Evolutionary conservation across 2,329 filamentous ascomycete species (phyloP), one percentile per base, ranked within the genome.

Genomic region (Laburnicola sp.): DNA sequence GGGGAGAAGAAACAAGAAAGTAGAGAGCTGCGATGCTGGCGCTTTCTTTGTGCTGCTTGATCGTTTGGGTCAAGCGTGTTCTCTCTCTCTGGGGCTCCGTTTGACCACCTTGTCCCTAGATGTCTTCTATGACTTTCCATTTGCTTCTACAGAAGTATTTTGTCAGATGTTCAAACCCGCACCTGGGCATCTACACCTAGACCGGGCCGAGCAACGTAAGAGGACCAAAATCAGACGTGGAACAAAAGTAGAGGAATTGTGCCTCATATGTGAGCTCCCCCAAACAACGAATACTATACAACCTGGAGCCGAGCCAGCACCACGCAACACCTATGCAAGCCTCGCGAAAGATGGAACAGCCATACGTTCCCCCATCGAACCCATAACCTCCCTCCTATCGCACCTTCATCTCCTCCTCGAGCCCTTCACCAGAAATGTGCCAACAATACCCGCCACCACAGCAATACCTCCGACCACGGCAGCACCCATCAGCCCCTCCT

Each of bases 401-500:
- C 21, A 44, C 23, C 64, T 70, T 44, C 51, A 80, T 57, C 76
- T 86, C 75, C 84, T 84, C 58, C 86, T 82, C 54, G 87, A 75
- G 56, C 91, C 89, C 74, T 85, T 87, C 70, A 97, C 82, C 57
- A 99, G 73, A 66, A 97, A 84, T 10, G 91, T 91, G 30, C 93
- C 94, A 11, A 97, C 86, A 11, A 97, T 86, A n/a, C 93, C 94
- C 2, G 92, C 94, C 2, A 90, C 93, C 55, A 97, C 87, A 47
- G 93, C 92, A 49, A 97, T 83, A 28, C 94, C 93, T 56, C 93
- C 93, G 37, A 97, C 85, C 70, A 99, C 97, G 37, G 94, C 94
- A 50, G 96, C 91, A 38, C 94, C 94, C 78, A 97, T 83, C 56
- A 99, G 74, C 0, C 94, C 94, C 76, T 99, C 94, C 78, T 87